Percentiles rank a stretch among this genome's conserved stretches.
phyloP scores from a whole-genome alignment of 2,329 filamentous ascomycete species.

The Epichloe scottii region DNA sequence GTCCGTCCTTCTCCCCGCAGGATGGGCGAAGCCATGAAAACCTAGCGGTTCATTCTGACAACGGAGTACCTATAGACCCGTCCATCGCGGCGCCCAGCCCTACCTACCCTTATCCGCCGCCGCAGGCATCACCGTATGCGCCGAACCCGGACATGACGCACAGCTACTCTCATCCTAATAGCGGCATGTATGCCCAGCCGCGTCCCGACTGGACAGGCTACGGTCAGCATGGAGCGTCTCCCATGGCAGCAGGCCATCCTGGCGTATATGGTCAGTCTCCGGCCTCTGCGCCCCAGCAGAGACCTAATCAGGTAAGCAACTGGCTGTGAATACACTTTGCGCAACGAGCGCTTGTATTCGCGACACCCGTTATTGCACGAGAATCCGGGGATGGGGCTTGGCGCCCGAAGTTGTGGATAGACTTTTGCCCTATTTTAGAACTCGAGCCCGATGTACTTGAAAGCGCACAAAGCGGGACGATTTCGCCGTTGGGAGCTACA shows the following conservation, averaged over 20 bases:
- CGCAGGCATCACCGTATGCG: slow-evolving; percentile 75
- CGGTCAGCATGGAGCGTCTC: slow-evolving; percentile 36
- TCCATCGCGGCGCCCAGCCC: slow-evolving; percentile 90
- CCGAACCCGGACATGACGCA: slow-evolving; percentile 79
- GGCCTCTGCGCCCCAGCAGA: slow-evolving; percentile 40
- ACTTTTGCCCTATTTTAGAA: neutral
- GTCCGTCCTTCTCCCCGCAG: slow-evolving; percentile 85
- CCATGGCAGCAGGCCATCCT: slow-evolving; percentile 38
- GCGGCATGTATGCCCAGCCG: slow-evolving; percentile 53
- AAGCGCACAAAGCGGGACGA: neutral
- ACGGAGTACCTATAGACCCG: slow-evolving; percentile 97
- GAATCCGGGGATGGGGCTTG: no score
- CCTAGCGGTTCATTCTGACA: slow-evolving; percentile 81
- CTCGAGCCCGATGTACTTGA: neutral
- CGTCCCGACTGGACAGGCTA: slow-evolving; percentile 68
- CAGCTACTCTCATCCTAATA: slow-evolving; percentile 51
- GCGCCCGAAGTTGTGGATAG: neutral
- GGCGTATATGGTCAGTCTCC: slow-evolving; percentile 41
- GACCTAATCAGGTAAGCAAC: slow-evolving; percentile 47
- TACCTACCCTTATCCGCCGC: slow-evolving; percentile 59
- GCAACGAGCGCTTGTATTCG: no score
- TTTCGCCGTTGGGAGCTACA: neutral
- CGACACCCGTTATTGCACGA: neutral
- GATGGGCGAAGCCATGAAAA: slow-evolving; percentile 70
- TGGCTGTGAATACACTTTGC: neutral